Evolutionary conservation across 192 early-diverging fungal species (phyloP).

Genomic region (Coemansia sp.): DNA sequence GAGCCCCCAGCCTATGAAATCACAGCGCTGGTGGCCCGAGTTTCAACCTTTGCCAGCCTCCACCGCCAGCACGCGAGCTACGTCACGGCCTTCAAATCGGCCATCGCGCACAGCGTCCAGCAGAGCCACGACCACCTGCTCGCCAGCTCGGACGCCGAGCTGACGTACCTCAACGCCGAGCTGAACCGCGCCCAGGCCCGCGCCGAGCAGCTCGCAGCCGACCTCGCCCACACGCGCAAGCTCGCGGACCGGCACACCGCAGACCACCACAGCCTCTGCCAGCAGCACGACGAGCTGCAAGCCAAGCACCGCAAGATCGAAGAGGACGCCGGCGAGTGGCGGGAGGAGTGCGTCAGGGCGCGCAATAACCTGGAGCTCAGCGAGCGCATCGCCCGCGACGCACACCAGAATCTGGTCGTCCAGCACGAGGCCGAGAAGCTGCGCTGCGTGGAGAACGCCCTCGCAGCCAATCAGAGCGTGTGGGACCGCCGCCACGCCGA

Average conservation of each 20-base stretch:
- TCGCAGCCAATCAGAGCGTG: neutral
- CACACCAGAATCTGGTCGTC: neutral
- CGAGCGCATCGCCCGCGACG: neutral
- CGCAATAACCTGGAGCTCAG: slow-evolving; percentile 10
- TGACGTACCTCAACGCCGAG: neutral
- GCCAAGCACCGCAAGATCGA: slow-evolving; percentile 5
- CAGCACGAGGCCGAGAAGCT: slow-evolving; percentile 6
- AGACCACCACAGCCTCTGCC: neutral
- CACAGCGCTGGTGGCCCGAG: neutral
- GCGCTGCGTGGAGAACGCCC: neutral
- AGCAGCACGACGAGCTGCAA: slow-evolving; percentile 1
- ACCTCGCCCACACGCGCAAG: neutral
- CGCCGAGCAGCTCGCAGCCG: neutral
- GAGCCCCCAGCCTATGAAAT: neutral
- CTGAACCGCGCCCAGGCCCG: neutral
- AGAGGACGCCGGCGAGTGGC: slow-evolving; percentile 24
- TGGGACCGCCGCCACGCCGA: slow-evolving; percentile 1
- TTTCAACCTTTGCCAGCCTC: neutral
- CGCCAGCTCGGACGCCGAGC: slow-evolving; percentile 1
- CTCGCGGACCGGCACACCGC: neutral
- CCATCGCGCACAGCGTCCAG: neutral
- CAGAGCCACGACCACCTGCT: slow-evolving; percentile 5
- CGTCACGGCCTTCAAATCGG: neutral
- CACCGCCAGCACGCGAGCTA: neutral
- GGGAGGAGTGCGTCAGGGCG: slow-evolving; percentile 17